Evolutionary conservation across 257 asterid species (phyloP).

Genomic region (Fraxinus cuspidata): DNA sequence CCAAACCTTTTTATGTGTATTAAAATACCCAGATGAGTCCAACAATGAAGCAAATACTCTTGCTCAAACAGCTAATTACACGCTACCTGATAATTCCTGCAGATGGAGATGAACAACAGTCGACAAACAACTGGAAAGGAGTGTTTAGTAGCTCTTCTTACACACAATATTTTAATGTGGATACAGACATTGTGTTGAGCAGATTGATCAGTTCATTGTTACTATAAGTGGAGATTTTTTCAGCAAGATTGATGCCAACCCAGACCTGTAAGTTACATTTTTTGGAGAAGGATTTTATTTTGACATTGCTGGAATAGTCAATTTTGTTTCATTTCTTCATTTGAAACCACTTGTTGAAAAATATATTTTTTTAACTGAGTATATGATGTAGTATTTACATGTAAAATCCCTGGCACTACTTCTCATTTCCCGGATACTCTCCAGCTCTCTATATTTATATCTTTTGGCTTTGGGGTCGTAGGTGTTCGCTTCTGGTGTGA

Average conservation of each 20-base stretch:
- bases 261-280: slow-evolving; percentile 81
- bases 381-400: too few relatives aligned
- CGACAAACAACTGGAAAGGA: slow-evolving; percentile 80
- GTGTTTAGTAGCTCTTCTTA: slow-evolving; percentile 75
- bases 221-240: slow-evolving; percentile 84
- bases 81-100: slow-evolving; percentile 31
- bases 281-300: too few relatives aligned
- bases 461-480: too few relatives aligned
- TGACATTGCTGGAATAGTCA: background rate
- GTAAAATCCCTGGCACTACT: too few relatives aligned
- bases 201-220: slow-evolving; percentile 84
- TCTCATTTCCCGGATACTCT: too few relatives aligned
- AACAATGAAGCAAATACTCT: slow-evolving; percentile 14
- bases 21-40: slow-evolving; percentile 1
- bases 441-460: too few relatives aligned
- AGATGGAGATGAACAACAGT: slow-evolving; percentile 70
- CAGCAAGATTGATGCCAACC: slow-evolving; percentile 90
- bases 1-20: background rate
- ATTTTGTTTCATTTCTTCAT: background rate
- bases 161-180: slow-evolving; percentile 90
- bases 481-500: too few relatives aligned
- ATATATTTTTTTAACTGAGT: too few relatives aligned
- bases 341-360: background rate
- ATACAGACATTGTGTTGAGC: slow-evolving; percentile 84
- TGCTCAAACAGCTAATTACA: slow-evolving; percentile 20